Evolutionary conservation across 768 basidiomycete genomes (phyloP), one percentile per base, ranked within the genome.

Genomic region (Russula emetica): DNA sequence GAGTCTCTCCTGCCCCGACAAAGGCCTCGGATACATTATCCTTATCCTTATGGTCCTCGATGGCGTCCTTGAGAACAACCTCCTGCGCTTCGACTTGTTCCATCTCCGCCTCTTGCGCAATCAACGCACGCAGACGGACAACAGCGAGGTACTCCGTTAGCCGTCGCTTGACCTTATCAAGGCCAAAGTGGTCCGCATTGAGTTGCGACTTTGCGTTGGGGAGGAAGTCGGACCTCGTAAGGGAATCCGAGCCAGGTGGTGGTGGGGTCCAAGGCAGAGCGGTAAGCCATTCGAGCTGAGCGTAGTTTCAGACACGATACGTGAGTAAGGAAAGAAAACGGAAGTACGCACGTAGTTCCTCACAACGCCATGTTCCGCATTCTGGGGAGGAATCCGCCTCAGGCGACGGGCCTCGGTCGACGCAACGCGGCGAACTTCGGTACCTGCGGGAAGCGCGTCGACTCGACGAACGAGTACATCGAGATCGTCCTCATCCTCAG

Each of bases 121-220:
- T 68, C 34, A 64, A 65, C 24, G 72, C 71, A 5, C 69, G 71
- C 55, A 85, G 75, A 65, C 92, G 77, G 36, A 95, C 87, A 11
- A 97, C 89, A 0, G 92, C 94, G 47, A 98, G 82, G 73, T 93
- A 96, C 71, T 97, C 95, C 53, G 96, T 89, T 3, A 96, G 75
- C 11, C 94, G 81, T 67, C 90, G 87, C 80, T 97, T 98, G 73
- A 98, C 88, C 73, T 90, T 92, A 62, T 94, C 92, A 20, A 98
- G 78, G 1, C 95, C 94, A 69, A 87, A 96, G 73, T 98, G 94
- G 64, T 96, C 94, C 16, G 85, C 80, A 69, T 98, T 94, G 10
- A 98, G 83, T 71, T 91, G 92, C 24, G 78, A 78, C 26, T 90
- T 85, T 32, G 94, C 92, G 42, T 32, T n/a, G n/a, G 79, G 64